Conservation (phyloP, 352 stramenopile genomes). For the Pythium guiyangense region DNA sequence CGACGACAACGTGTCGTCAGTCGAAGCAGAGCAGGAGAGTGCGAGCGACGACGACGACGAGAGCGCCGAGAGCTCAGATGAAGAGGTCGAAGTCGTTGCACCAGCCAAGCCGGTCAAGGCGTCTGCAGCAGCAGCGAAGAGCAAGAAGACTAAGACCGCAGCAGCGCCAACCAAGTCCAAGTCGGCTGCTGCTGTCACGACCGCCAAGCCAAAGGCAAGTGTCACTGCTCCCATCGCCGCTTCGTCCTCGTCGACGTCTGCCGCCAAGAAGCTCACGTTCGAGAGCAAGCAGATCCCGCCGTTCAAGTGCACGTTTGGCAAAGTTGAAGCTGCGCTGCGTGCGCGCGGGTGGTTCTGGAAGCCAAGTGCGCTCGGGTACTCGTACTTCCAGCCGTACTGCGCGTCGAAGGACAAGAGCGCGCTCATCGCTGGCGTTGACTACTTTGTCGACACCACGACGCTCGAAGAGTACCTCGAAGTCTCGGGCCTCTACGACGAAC, state of each 20-base stretch:
- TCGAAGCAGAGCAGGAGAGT: slow-evolving; percentile 5
- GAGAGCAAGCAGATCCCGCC: slow-evolving; percentile 28
- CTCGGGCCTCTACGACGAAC: slow-evolving; percentile 33
- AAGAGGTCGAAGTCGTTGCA: slow-evolving; percentile 2
- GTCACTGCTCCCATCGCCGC: neutral
- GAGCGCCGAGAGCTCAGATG: slow-evolving; percentile 11
- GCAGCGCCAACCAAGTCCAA: neutral
- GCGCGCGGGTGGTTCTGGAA: slow-evolving; percentile 69
- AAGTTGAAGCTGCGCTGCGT: slow-evolving; percentile 49
- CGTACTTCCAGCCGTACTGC: slow-evolving; percentile 47
- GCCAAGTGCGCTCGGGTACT: slow-evolving; percentile 24
- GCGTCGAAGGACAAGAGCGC: slow-evolving; percentile 6
- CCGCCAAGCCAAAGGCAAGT: neutral
- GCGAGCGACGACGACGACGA: slow-evolving; percentile 6
- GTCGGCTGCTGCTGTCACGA: neutral
- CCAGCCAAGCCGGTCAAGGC: neutral
- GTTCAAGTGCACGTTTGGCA: slow-evolving; percentile 61
- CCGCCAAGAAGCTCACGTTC: slow-evolving; percentile 16
- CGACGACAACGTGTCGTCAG: slow-evolving; percentile 3
- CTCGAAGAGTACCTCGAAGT: slow-evolving; percentile 40
- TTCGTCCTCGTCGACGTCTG: neutral
- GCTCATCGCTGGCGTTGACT: slow-evolving; percentile 33
- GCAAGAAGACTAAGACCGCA: slow-evolving; percentile 3
- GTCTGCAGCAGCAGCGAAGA: neutral
- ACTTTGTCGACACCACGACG: slow-evolving; percentile 36